These are phyloP conservation scores for Leishmania braziliensis DNA, from an alignment of 208 protist genomes.

Conservation along the genomic window DNA sequence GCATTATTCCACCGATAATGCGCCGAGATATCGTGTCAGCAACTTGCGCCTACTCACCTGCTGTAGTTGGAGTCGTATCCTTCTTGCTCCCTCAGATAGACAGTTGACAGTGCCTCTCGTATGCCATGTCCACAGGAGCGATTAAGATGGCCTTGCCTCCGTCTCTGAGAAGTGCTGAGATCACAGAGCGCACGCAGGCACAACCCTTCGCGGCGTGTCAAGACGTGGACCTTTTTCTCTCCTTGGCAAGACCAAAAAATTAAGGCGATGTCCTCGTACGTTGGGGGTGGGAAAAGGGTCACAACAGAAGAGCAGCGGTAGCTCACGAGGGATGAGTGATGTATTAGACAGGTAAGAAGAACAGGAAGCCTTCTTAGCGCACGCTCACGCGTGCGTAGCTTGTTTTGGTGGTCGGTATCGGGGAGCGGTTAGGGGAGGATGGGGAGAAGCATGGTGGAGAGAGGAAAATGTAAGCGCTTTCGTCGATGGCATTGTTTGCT, in stretches of 20 bases:
- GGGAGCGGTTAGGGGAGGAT: neutral
- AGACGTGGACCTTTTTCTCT: neutral
- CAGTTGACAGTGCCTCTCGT: neutral
- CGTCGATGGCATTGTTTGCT: neutral
- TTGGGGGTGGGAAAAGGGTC: neutral
- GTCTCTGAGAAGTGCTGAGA: neutral
- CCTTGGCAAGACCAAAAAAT: neutral
- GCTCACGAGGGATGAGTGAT: neutral
- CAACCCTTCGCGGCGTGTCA: neutral
- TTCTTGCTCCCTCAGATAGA: neutral
- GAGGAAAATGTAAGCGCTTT: neutral
- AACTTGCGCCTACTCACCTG: neutral
- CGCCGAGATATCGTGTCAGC: neutral
- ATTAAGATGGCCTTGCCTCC: neutral
- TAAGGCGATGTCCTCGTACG: neutral
- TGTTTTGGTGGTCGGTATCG: neutral
- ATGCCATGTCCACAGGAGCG: neutral
- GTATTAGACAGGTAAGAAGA: conserved; percentile 1
- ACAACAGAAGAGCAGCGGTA: neutral
- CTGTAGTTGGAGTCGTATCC: neutral
- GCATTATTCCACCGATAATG: conserved; percentile 7
- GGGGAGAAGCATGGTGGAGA: neutral
- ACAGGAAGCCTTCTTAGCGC: neutral
- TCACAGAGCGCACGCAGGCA: neutral
- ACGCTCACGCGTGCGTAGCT: neutral